Evolutionary conservation across 176 grass and related monocot genomes (phyloP), one percentile per base, ranked within the genome.

Genomic region (Thinopyrum elongatum): DNA sequence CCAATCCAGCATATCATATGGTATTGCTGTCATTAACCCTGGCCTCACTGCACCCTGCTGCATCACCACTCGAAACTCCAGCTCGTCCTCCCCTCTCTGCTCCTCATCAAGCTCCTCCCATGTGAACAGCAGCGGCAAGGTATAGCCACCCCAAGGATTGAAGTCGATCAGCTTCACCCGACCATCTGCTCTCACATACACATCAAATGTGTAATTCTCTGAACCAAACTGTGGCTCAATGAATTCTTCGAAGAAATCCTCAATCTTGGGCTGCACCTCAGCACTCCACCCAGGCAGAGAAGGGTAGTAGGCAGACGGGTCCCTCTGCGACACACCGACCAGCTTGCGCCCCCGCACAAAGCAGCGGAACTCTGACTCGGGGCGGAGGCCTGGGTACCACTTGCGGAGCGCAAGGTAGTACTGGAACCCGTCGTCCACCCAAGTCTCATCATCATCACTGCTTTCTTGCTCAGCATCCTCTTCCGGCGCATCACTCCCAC

Each of bases 1-100:
- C 82, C 86, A 95, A 91, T 95, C 90, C 79, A 98, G 88, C 89
- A 95, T 95, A 86, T 98, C 97, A 86, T 91, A 95, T 0, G 97
- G 94, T 59, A 95, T 82, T 2, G 97, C 91, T n/a, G 97, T 98
- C 89, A 92, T 95, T 60, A 98, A 82, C 58, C 97, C 93, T 35
- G 97, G 97, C 65, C 92, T 93, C 76, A 98, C 92, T 16, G 92
- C 93, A 39, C 88, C 87, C 51, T 90, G 90, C 47, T 85, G 88
- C 84, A 95, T 91, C 76, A 98, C 90, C 76, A 95, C 66, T 84
- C 90, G 75, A n/a, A 89, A 89, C 65, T 92, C 92, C 59, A 94
- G 42, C 25, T 78, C 90, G 9, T 83, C 28, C 2, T 44, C 74
- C 35, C 39, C 74, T 65, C 58, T 84, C 30, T 41, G 42, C 23